Conservation (phyloP, 2,329 filamentous ascomycete species). For the Aspergillus fischeri region DNA sequence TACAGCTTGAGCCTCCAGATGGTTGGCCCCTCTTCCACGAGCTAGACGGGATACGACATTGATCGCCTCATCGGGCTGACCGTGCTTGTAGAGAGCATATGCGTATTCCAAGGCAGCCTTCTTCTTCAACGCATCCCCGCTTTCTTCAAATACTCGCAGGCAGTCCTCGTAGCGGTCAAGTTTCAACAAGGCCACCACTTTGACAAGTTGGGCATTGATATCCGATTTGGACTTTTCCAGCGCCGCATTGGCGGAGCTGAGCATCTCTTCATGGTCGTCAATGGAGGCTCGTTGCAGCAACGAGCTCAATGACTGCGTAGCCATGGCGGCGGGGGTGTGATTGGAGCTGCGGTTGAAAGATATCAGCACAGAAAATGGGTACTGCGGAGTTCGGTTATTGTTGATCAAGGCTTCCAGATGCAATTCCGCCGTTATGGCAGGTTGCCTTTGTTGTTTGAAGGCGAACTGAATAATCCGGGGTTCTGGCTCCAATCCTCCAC, state of each 20-base stretch:
- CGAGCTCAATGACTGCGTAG: constrained; percentile 48
- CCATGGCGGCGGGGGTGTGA: constrained; percentile 28
- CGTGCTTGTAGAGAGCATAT: constrained; percentile 61
- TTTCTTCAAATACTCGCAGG: constrained; percentile 52
- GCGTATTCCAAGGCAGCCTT: constrained; percentile 56
- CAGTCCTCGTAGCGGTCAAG: constrained; percentile 62
- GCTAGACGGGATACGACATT: constrained; percentile 44
- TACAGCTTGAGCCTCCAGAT: constrained; percentile 61
- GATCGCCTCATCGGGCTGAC: constrained; percentile 52
- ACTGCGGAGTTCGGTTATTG: neutral
- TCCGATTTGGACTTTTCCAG: constrained; percentile 57
- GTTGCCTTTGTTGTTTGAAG: neutral
- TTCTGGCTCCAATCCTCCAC: neutral
- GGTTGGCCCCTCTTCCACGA: constrained; percentile 49
- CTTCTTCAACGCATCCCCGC: constrained; percentile 51
- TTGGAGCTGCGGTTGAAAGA: neutral
- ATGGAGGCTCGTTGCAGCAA: constrained; percentile 56
- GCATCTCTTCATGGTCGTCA: constrained; percentile 59
- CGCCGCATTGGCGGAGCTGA: constrained; percentile 54
- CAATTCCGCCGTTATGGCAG: neutral
- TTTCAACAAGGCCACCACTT: constrained; percentile 58
- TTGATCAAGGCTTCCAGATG: neutral
- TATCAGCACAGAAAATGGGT: neutral
- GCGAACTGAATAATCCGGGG: neutral
- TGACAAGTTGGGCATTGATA: constrained; percentile 54